Conservation (phyloP, 2,329 filamentous ascomycete species). For the Mycosphaerelloides madeirae region DNA sequence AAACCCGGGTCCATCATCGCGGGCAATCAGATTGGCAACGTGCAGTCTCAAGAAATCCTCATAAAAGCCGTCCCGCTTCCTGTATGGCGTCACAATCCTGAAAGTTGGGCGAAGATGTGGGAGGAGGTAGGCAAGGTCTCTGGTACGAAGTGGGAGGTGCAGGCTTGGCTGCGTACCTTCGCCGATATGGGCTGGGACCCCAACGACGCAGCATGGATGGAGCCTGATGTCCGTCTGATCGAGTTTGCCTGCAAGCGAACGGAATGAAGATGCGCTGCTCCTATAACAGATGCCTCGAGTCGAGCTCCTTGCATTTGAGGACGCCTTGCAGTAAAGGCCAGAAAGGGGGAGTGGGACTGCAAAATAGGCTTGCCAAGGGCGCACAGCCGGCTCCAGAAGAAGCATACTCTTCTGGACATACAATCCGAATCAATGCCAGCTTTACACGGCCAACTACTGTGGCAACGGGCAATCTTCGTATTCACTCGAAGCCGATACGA, state of each 20-base stretch:
- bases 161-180: conserved; percentile 7
- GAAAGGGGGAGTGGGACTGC: no score
- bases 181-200: conserved; percentile 5
- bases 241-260: conserved; percentile 10
- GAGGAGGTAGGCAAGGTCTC: conserved; percentile 35
- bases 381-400: no score
- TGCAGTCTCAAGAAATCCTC: conserved; percentile 21
- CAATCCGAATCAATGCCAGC: no score
- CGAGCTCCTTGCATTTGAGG: no score
- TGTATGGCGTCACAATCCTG: conserved; percentile 34
- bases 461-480: no score
- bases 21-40: conserved; percentile 36
- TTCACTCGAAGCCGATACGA: no score
- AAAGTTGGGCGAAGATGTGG: conserved; percentile 36
- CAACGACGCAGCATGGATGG: conserved; percentile 9
- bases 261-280: no score
- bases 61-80: background rate
- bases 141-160: conserved; percentile 31
- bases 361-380: no score
- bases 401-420: no score
- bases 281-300: no score
- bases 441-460: no score
- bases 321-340: no score
- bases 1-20: conserved; percentile 35
- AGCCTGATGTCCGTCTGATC: conserved; percentile 3